Evolutionary conservation across 345 rosid genomes (phyloP), one percentile per base, ranked within the genome.

Genomic region (Zanthoxylum bungeanum): DNA sequence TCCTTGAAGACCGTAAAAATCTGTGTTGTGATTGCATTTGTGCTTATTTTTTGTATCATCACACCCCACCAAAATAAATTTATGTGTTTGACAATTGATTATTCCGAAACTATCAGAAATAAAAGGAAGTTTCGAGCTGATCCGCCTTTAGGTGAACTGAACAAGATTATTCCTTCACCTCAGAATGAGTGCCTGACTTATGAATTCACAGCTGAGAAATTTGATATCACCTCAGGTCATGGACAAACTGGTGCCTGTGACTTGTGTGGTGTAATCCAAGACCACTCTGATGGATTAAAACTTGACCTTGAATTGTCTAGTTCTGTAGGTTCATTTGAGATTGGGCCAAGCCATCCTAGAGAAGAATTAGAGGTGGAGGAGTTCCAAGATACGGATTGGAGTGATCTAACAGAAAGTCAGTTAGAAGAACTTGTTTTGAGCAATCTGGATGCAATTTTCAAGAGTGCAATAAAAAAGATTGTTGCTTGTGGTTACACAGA

Each of bases 61-160:
- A n/a, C n/a, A n/a, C n/a, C n/a, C n/a, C n/a, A n/a, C n/a, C n/a
- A n/a, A n/a, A n/a, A n/a, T n/a, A n/a, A n/a, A n/a, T n/a, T n/a
- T n/a, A n/a, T n/a, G n/a, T n/a, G n/a, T n/a, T n/a, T n/a, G n/a
- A n/a, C n/a, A n/a, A n/a, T n/a, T n/a, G n/a, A n/a, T n/a, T n/a
- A n/a, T n/a, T n/a, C n/a, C n/a, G n/a, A n/a, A n/a, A n/a, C n/a
- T n/a, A n/a, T n/a, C 52, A 77, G 93, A 75, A 93, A 93, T 78
- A 93, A 93, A 87, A 85, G 98, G 51, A 91, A 93, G 76, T 88
- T 89, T 71, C 78, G 84, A 67, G 88, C 94, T 56, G 98, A 93
- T 78, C 86, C 89, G 3, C 91, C 92, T n/a, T 64, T 80, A 73
- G 82, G 85, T 60, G 92, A 85, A 55, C 64, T 70, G 0, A 78